Percentiles rank a stretch among this genome's conserved stretches.
Evolutionary conservation across 441 rosid species (phyloP).

Genomic region (Aleurites moluccanus): DNA sequence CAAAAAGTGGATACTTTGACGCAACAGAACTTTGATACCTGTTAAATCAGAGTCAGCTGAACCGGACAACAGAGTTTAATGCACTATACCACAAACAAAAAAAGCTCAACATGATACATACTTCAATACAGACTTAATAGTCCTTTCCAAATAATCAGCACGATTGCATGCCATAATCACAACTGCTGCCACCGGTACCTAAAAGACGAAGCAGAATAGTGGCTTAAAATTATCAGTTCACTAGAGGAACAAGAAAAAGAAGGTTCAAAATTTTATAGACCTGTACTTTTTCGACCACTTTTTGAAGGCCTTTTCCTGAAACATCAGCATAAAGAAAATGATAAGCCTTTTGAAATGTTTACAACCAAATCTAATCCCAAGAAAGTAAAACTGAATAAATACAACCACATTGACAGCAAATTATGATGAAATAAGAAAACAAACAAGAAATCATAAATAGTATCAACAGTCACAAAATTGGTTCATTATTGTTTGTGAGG

Average conservation of each 20-base stretch:
- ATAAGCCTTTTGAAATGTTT: slow-evolving; percentile 18
- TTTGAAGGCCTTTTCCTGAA: slow-evolving; percentile 73
- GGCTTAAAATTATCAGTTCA: slow-evolving; percentile 18
- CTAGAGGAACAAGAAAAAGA: slow-evolving; percentile 12
- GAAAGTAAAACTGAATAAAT: not conserved
- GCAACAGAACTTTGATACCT: slow-evolving; percentile 81
- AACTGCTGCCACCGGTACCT: slow-evolving; percentile 86
- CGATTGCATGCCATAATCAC: slow-evolving; percentile 99
- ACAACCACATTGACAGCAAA: not conserved
- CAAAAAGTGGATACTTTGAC: slow-evolving; percentile 81
- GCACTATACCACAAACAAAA: slow-evolving; percentile 15
- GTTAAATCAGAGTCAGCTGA: slow-evolving; percentile 24
- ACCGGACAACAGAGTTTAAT: slow-evolving; percentile 11
- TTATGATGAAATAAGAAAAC: not conserved
- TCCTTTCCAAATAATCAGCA: slow-evolving; percentile 92
- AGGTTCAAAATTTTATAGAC: slow-evolving; percentile 24
- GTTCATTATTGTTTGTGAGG: not conserved
- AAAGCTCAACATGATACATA: slow-evolving; percentile 30
- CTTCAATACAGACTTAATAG: slow-evolving; percentile 77
- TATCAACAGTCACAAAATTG: not conserved
- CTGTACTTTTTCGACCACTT: slow-evolving; percentile 53
- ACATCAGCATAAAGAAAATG: slow-evolving; percentile 26
- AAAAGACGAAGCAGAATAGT: slow-evolving; percentile 27
- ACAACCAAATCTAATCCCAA: not conserved
- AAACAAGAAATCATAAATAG: not conserved